A percentile compares a stretch with the other conserved stretches of the same genome.
Evolutionary conservation across 1,284 basidiomycete genomes (phyloP).

Genomic region (Malassezia sympodialis): DNA sequence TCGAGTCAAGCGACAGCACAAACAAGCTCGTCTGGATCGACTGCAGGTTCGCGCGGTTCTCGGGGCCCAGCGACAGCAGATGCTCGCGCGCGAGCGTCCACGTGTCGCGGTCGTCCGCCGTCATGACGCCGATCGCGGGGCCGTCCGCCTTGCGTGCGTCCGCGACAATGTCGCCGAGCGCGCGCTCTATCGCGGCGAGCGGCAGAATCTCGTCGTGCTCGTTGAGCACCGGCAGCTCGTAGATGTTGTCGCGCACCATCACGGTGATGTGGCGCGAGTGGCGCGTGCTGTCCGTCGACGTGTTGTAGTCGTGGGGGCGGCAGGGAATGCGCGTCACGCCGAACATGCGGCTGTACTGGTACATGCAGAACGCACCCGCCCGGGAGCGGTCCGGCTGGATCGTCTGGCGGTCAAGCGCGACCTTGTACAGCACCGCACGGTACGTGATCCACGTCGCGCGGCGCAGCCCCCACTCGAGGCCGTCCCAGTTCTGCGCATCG

Average conservation of each 20-base stretch:
- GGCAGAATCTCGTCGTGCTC: constrained; percentile 49
- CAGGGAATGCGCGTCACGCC: constrained; percentile 47
- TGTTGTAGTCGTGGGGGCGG: constrained; percentile 50
- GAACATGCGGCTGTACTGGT: constrained; percentile 52
- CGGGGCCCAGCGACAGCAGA: constrained; percentile 60
- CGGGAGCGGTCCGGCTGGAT: constrained; percentile 54
- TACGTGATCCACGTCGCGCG: constrained; percentile 73
- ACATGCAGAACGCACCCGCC: constrained; percentile 56
- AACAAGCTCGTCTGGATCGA: constrained; percentile 67
- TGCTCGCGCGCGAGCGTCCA: constrained; percentile 72
- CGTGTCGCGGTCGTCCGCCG: constrained; percentile 66
- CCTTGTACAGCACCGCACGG: constrained; percentile 69
- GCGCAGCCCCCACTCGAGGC: constrained; percentile 66
- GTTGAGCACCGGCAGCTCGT: constrained; percentile 59
- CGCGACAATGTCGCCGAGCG: constrained; percentile 59
- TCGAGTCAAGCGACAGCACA: constrained; percentile 57
- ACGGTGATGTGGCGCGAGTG: constrained; percentile 60
- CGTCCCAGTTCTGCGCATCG: constrained; percentile 34
- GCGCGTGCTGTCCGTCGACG: constrained; percentile 48
- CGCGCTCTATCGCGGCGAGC: constrained; percentile 59
- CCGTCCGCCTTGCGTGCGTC: constrained; percentile 59
- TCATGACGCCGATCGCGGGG: constrained; percentile 61
- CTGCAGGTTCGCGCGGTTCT: constrained; percentile 58
- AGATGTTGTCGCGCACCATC: constrained; percentile 70
- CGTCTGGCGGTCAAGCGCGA: constrained; percentile 56